These are phyloP conservation scores for Globisporangium barbulae DNA, from an alignment of 352 stramenopile species.

Conservation along the genomic window DNA sequence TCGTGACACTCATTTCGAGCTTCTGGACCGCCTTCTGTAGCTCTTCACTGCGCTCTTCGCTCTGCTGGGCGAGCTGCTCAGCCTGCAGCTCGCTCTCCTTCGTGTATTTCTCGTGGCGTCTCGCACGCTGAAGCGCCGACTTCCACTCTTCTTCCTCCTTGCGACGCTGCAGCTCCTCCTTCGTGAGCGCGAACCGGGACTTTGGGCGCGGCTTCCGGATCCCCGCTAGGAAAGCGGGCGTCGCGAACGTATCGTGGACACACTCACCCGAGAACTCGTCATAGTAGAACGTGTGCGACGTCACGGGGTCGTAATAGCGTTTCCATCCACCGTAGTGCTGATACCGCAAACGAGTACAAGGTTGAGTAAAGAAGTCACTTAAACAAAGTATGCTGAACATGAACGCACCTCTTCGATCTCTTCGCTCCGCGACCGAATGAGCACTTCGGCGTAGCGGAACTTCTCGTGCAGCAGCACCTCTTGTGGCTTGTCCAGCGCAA, in stretches of 20 bases:
- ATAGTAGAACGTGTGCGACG: constrained; percentile 61
- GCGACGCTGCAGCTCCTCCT: constrained; percentile 42
- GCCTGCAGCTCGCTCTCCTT: constrained; percentile 24
- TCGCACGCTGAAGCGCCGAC: constrained; percentile 42
- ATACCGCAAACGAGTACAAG: background rate
- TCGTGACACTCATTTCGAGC: constrained; percentile 51
- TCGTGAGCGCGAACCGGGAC: constrained; percentile 29
- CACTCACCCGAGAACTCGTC: constrained; percentile 62
- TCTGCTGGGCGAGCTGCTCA: constrained; percentile 12
- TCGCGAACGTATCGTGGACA: constrained; percentile 50
- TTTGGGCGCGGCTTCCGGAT: constrained; percentile 33
- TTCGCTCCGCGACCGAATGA: constrained; percentile 54
- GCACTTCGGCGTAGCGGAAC: constrained; percentile 48
- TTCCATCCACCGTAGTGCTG: constrained; percentile 42
- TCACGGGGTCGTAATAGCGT: constrained; percentile 56
- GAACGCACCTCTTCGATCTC: constrained; percentile 46
- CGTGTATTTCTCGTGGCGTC: constrained; percentile 33
- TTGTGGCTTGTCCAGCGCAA: constrained; percentile 53
- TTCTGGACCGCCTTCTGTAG: constrained; percentile 36
- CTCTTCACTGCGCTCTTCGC: constrained; percentile 31
- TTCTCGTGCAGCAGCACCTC: constrained; percentile 49
- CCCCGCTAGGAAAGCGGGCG: constrained; percentile 29
- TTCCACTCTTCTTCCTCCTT: constrained; percentile 71
- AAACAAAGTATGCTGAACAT: background rate
- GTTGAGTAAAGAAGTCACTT: background rate